These are phyloP conservation scores for Exophiala calicioides DNA, from an alignment of 2,329 filamentous ascomycete genomes.

Conservation along the genomic window DNA sequence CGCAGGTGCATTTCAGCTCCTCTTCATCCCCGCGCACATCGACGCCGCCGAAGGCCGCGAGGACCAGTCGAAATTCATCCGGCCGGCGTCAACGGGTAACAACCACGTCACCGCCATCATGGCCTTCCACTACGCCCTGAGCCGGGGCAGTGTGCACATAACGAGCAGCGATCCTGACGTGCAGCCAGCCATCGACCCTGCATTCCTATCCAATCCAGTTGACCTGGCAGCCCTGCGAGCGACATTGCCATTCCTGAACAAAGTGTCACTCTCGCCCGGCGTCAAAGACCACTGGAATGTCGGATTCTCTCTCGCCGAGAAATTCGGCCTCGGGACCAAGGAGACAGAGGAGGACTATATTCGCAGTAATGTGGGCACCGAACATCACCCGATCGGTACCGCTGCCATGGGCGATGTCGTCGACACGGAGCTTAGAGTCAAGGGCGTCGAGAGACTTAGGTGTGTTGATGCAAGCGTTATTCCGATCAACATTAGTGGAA, in stretches of 20 bases:
- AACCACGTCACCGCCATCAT: constrained; percentile 12
- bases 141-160: constrained; percentile 52
- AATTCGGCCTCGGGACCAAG: constrained; percentile 1
- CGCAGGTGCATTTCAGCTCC: constrained; percentile 9
- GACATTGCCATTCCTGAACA: constrained; percentile 10
- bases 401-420: constrained; percentile 41
- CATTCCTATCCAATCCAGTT: constrained; percentile 44
- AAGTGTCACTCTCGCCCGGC: constrained; percentile 3
- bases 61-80: constrained; percentile 10
- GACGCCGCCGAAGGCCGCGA: constrained; percentile 2
- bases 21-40: constrained; percentile 12
- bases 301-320: not conserved
- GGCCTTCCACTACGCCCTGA: constrained; percentile 45
- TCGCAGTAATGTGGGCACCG: constrained; percentile 5
- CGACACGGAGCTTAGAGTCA: not conserved
- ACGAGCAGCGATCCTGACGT: constrained; percentile 31
- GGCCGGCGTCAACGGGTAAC: constrained; percentile 3
- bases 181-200: constrained; percentile 47
- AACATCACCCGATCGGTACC: constrained; percentile 35
- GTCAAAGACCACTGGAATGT: not conserved
- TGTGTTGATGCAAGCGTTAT: constrained; percentile 25
- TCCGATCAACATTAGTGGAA: constrained; percentile 33
- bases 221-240: constrained; percentile 44
- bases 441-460: not conserved
- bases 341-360: too few relatives aligned